These are phyloP conservation scores for Hemileccinum impolitum DNA, from an alignment of 768 basidiomycete species.

Conservation along the genomic window DNA sequence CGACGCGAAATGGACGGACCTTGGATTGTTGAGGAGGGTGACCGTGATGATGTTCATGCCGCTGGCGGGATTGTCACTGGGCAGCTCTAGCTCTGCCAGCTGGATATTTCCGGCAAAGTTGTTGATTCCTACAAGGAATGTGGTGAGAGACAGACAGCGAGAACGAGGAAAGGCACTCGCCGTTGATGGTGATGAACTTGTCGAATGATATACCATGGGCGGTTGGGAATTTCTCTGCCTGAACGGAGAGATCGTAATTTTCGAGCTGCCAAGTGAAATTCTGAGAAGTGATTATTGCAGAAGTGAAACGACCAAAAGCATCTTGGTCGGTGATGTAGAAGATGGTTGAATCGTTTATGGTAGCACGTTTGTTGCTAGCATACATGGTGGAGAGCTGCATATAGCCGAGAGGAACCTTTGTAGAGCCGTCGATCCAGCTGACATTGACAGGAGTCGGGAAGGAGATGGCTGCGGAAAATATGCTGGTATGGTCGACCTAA, in stretches of 20 bases:
- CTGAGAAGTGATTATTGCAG: conserved; percentile 58
- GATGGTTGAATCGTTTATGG: conserved; percentile 55
- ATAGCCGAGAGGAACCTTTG: conserved; percentile 50
- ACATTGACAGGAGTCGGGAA: conserved; percentile 59
- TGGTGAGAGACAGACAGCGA: not conserved
- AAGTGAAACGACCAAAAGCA: conserved; percentile 61
- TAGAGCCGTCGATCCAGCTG: conserved; percentile 51
- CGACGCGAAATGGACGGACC: conserved; percentile 32
- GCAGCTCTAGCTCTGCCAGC: conserved; percentile 59
- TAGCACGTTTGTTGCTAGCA: conserved; percentile 53
- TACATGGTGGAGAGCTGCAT: conserved; percentile 47
- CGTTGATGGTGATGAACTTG: conserved; percentile 57
- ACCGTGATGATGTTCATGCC: conserved; percentile 64
- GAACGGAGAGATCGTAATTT: conserved; percentile 55
- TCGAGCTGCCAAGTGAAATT: conserved; percentile 67
- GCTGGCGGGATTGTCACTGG: conserved; percentile 61
- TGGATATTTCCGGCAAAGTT: conserved; percentile 56
- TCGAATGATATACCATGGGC: conserved; percentile 64
- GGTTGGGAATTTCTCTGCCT: conserved; percentile 64
- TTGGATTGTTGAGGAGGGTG: conserved; percentile 54
- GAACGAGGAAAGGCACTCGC: conserved; percentile 26
- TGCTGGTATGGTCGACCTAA: conserved; percentile 65
- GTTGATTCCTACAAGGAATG: conserved; percentile 45
- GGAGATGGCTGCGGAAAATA: conserved; percentile 57
- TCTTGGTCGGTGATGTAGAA: conserved; percentile 55